phyloP scores from a whole-genome alignment of 805 yeast genomes.

The Teunomyces pallodes region DNA sequence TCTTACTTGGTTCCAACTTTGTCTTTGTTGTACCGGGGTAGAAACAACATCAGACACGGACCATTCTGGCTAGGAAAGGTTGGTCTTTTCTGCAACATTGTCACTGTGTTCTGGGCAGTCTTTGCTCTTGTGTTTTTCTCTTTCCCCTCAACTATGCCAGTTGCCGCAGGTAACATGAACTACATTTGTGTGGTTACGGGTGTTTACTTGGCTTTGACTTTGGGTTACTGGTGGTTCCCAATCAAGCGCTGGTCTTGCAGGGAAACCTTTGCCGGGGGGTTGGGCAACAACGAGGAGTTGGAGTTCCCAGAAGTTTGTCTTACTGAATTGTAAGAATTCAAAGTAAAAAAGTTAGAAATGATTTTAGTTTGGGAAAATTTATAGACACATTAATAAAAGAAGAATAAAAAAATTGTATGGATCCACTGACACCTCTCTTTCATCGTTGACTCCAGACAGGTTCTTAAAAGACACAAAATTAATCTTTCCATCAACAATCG shows the following conservation, averaged over 20 bases:
- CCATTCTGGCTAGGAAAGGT: slow-evolving; percentile 41
- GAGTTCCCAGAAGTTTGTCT: slow-evolving; percentile 46
- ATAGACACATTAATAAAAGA: not conserved
- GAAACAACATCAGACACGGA: slow-evolving; percentile 39
- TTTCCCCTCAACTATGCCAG: slow-evolving; percentile 34
- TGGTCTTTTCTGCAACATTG: slow-evolving; percentile 32
- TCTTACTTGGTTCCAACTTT: slow-evolving; percentile 36
- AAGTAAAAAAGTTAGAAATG: not conserved
- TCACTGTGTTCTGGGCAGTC: slow-evolving; percentile 33
- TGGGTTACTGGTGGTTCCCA: slow-evolving; percentile 45
- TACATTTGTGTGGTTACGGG: slow-evolving; percentile 26
- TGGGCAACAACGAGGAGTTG: slow-evolving; percentile 36
- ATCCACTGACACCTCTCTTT: slow-evolving; percentile 55
- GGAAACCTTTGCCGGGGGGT: slow-evolving; percentile 42
- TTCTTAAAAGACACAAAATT: slow-evolving; percentile 43
- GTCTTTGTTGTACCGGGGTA: slow-evolving; percentile 34
- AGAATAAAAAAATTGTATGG: slow-evolving; percentile 25
- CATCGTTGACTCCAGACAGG: slow-evolving; percentile 47
- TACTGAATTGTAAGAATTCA: slow-evolving; percentile 17
- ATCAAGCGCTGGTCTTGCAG: slow-evolving; percentile 36
- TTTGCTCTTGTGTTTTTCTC: slow-evolving; percentile 40
- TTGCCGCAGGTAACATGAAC: slow-evolving; percentile 26
- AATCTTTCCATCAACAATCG: slow-evolving; percentile 49
- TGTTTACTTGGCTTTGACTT: slow-evolving; percentile 31
- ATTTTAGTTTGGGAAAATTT: not conserved